Evolutionary conservation across 176 grass and related monocot genomes (phyloP).

Genomic region (Cocos nucifera): DNA sequence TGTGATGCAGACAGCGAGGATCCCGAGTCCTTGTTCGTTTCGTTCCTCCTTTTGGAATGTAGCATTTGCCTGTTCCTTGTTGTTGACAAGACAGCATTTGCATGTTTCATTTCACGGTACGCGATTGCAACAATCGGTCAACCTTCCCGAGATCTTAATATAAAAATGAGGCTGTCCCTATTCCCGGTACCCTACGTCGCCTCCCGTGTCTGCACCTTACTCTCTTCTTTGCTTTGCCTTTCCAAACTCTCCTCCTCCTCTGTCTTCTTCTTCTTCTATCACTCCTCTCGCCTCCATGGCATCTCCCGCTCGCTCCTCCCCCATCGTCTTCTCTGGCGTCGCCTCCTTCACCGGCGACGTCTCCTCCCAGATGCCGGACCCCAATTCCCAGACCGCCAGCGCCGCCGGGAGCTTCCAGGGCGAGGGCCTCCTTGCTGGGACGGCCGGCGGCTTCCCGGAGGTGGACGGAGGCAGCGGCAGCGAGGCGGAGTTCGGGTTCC

Average conservation of each 20-base stretch:
- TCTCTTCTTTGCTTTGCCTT: background rate
- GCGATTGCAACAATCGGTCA: too few species aligned
- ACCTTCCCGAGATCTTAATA: too few species aligned
- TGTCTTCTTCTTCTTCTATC: background rate
- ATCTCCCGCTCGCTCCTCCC: background rate
- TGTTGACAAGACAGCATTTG: too few species aligned
- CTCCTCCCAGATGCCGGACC: background rate
- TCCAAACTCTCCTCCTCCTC: background rate
- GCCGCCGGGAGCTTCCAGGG: conserved; percentile 8
- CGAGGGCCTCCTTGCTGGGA: background rate
- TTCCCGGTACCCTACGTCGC: background rate
- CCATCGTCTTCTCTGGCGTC: background rate
- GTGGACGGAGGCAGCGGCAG: background rate
- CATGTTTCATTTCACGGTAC: too few species aligned
- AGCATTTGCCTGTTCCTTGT: too few species aligned
- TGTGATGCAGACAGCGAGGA: too few species aligned
- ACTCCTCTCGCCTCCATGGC: background rate
- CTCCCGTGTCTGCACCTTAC: background rate
- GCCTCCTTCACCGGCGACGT: background rate
- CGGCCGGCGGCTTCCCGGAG: background rate
- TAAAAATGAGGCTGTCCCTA: too few species aligned
- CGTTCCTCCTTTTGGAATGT: too few species aligned
- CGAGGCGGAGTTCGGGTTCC: conserved; percentile 8
- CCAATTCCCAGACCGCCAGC: background rate
- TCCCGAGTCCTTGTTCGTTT: too few species aligned